Evolutionary conservation across 176 grass and related monocot species (phyloP).

Genomic region (Ensete glaucum): DNA sequence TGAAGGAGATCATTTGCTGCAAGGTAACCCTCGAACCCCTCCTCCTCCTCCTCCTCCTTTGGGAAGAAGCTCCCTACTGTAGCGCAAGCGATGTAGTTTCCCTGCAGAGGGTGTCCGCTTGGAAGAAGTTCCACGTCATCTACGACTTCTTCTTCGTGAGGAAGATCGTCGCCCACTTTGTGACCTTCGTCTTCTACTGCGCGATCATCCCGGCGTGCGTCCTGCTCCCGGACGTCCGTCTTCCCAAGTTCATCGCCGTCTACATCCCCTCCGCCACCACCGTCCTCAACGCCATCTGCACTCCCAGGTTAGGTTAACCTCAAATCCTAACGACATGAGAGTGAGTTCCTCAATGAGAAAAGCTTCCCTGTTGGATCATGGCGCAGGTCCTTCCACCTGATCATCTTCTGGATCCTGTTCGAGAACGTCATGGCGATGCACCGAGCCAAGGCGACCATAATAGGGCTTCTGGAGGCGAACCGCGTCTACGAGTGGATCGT

Average conservation of each 20-base stretch:
- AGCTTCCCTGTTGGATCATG: background rate
- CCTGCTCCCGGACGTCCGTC: slow-evolving; percentile 45
- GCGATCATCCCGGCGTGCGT: slow-evolving; percentile 66
- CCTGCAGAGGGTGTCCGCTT: slow-evolving; percentile 41
- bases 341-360: no score
- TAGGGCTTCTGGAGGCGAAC: slow-evolving; percentile 65
- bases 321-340: background rate
- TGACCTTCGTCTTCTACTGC: slow-evolving; percentile 84
- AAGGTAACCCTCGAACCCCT: background rate
- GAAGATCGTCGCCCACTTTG: slow-evolving; percentile 78
- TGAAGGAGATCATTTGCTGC: slow-evolving; percentile 49
- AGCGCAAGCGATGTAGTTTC: background rate
- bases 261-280: slow-evolving; percentile 66
- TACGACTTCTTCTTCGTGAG: slow-evolving; percentile 85
- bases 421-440: slow-evolving; percentile 98
- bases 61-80: no score
- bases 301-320: slow-evolving; percentile 29
- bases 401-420: slow-evolving; percentile 89
- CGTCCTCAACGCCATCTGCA: slow-evolving; percentile 68
- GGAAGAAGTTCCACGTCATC: slow-evolving; percentile 82
- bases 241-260: slow-evolving; percentile 67
- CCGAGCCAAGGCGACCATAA: slow-evolving; percentile 64
- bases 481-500: slow-evolving; percentile 89
- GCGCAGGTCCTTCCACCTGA: slow-evolving; percentile 50
- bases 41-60: no score